Evolutionary conservation across 805 yeast genomes (phyloP).

Genomic region (Helenozyma rhizophorensis): DNA sequence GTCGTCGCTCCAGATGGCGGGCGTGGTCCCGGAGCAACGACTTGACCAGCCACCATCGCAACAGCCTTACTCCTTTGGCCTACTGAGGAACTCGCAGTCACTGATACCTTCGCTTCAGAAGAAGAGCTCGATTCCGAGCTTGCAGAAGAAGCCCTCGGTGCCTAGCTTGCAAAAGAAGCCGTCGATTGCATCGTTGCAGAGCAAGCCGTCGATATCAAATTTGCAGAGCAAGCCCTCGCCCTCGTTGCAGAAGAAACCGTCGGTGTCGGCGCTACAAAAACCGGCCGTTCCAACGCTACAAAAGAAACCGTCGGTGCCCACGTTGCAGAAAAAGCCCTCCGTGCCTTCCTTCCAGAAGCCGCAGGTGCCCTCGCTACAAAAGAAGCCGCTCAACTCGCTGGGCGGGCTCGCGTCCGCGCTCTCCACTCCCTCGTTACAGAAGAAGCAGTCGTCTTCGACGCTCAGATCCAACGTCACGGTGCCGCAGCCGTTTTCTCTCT

Average conservation of each 20-base stretch:
- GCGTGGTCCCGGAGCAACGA: constrained; percentile 21
- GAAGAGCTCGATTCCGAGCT: background rate
- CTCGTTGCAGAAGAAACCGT: constrained; percentile 12
- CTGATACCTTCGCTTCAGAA: constrained; percentile 1
- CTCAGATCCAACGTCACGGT: constrained; percentile 15
- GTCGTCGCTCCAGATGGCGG: constrained; percentile 34
- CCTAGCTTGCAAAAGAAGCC: constrained; percentile 6
- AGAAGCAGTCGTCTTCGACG: constrained; percentile 9
- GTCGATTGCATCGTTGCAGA: constrained; percentile 10
- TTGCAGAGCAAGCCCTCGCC: constrained; percentile 17
- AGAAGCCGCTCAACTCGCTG: constrained; percentile 8
- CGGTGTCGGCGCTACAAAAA: constrained; percentile 13
- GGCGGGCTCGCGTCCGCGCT: background rate
- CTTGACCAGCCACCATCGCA: too few relatives aligned
- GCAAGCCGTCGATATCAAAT: constrained; percentile 16
- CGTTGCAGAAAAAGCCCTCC: background rate
- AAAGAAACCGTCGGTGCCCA: constrained; percentile 15
- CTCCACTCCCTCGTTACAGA: constrained; percentile 3
- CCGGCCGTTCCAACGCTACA: constrained; percentile 13
- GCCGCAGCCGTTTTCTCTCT: constrained; percentile 25
- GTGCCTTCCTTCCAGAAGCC: constrained; percentile 1
- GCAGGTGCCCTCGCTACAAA: constrained; percentile 7
- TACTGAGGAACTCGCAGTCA: constrained; percentile 1
- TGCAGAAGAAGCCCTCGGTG: constrained; percentile 9
- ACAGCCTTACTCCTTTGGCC: too few relatives aligned